Conservation (phyloP, 345 rosid genomes). For the Noccaea bulbosa region DNA sequence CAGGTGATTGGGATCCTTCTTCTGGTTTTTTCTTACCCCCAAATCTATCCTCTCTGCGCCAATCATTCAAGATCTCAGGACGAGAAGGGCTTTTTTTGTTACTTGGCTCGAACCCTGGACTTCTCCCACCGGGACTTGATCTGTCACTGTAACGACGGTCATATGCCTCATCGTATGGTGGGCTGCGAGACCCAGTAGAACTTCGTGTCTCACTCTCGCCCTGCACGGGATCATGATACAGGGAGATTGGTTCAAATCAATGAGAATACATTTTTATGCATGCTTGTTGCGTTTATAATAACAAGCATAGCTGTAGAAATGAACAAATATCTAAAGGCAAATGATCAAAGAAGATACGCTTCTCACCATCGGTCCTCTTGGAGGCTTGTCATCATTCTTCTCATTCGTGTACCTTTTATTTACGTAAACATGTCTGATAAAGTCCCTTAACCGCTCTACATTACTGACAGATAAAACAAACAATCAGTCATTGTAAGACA, state of each 20-base stretch:
- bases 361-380: slow-evolving; percentile 69
- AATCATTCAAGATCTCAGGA: slow-evolving; percentile 74
- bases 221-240: slow-evolving; percentile 45
- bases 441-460: slow-evolving; percentile 78
- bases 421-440: slow-evolving; percentile 89
- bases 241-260: neutral
- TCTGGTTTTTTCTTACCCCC: slow-evolving; percentile 51
- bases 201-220: slow-evolving; percentile 64
- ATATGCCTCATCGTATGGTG: slow-evolving; percentile 71
- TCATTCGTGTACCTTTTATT: slow-evolving; percentile 80
- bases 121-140: slow-evolving; percentile 89
- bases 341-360: neutral
- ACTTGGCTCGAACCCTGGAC: slow-evolving; percentile 45
- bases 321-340: slow-evolving; percentile 2
- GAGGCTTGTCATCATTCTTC: slow-evolving; percentile 78
- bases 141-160: slow-evolving; percentile 70
- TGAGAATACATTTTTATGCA: neutral
- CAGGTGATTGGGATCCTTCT: slow-evolving; percentile 62
- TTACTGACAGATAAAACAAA: slow-evolving; percentile 57
- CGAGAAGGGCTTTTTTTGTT: slow-evolving; percentile 47
- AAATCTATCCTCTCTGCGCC: slow-evolving; percentile 95
- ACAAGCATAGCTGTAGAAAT: neutral
- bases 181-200: slow-evolving; percentile 85
- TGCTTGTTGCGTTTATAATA: too few species aligned
- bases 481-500: slow-evolving; percentile 40